Percentiles rank a stretch among this genome's conserved stretches.
phyloP scores from a whole-genome alignment of 495 filamentous ascomycete species.

The Xylaria acuta region DNA sequence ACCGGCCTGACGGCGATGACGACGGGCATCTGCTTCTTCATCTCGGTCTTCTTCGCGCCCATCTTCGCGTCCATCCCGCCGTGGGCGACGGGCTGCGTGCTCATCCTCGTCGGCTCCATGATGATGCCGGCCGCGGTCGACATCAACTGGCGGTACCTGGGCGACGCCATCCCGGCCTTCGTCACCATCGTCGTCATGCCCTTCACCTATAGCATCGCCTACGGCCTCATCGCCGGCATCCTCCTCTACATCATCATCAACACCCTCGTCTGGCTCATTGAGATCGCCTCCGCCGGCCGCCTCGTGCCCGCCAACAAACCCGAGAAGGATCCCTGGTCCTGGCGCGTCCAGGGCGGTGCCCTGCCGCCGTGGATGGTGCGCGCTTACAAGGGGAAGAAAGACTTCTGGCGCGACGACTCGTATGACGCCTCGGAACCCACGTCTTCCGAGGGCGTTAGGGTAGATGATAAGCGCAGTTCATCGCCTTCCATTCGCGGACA shows the following conservation, averaged over 20 bases:
- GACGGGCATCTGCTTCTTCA: slow-evolving; percentile 82
- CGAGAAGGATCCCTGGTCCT: slow-evolving; percentile 77
- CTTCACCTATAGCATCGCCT: slow-evolving; percentile 82
- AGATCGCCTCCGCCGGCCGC: slow-evolving; percentile 66
- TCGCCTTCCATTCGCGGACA: slow-evolving; percentile 14
- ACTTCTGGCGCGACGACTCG: slow-evolving; percentile 65
- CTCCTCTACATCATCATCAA: slow-evolving; percentile 76
- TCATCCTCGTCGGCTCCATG: slow-evolving; percentile 80
- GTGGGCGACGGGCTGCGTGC: slow-evolving; percentile 83
- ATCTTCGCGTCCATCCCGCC: slow-evolving; percentile 85
- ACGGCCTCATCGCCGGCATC: slow-evolving; percentile 79
- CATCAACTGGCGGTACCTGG: slow-evolving; percentile 84
- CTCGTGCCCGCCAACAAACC: slow-evolving; percentile 75
- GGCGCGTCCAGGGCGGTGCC: slow-evolving; percentile 68
- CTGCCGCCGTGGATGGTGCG: slow-evolving; percentile 73
- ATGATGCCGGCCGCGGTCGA: slow-evolving; percentile 77
- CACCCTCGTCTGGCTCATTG: slow-evolving; percentile 66
- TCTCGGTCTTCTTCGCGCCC: slow-evolving; percentile 84
- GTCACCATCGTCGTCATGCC: slow-evolving; percentile 82
- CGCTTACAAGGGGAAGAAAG: slow-evolving; percentile 65
- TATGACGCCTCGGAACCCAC: slow-evolving; percentile 34
- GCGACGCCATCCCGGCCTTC: slow-evolving; percentile 81
- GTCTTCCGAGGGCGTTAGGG: neutral
- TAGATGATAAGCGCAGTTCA: slow-evolving; percentile 3
- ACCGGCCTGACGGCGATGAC: slow-evolving; percentile 82